Conservation (phyloP, 306 rosid species). For the Rosa persica region DNA sequence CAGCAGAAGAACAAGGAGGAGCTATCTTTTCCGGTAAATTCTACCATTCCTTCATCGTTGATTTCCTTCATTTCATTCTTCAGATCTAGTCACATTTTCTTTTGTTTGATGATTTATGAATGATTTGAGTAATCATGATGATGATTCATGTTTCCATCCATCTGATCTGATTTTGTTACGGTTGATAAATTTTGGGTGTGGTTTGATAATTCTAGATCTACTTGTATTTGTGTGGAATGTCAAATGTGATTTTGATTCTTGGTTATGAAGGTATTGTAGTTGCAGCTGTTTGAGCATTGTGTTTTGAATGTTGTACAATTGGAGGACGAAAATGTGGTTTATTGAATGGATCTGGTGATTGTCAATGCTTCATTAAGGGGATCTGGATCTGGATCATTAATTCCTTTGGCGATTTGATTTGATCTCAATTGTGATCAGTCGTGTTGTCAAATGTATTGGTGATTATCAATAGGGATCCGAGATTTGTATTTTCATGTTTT, state of each 20-base stretch:
- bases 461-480: neutral
- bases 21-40: neutral
- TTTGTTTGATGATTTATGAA: neutral
- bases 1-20: neutral
- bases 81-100: neutral
- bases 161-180: slow-evolving; percentile 34
- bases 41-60: neutral
- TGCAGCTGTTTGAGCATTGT: neutral
- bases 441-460: neutral
- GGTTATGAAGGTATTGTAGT: neutral
- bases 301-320: slow-evolving; percentile 7
- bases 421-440: neutral
- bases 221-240: slow-evolving; percentile 1
- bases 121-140: neutral
- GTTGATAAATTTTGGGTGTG: slow-evolving; percentile 1
- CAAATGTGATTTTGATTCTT: slow-evolving; percentile 14
- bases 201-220: slow-evolving; percentile 41
- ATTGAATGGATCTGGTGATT: slow-evolving; percentile 14
- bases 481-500: neutral
- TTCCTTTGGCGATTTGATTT: neutral
- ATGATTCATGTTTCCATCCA: slow-evolving; percentile 3
- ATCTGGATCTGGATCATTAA: neutral
- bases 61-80: neutral
- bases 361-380: neutral
- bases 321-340: neutral